Conservation (phyloP, 2,329 filamentous ascomycete species). For the Aspergillus quadricinctus region DNA sequence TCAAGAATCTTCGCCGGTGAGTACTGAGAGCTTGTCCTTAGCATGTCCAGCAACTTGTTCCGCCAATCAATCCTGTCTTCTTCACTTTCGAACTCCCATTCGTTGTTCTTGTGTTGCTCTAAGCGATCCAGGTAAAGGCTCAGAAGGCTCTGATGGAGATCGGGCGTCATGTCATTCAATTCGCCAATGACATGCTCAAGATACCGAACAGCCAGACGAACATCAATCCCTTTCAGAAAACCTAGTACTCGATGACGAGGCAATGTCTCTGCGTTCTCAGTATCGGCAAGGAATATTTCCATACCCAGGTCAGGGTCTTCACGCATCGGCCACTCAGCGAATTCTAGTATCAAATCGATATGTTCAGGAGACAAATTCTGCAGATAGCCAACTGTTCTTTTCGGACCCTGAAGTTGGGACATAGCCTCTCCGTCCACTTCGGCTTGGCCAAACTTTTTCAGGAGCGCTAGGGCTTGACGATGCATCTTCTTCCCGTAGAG, state of each 20-base stretch:
- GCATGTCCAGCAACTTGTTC: slow-evolving; percentile 66
- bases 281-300: slow-evolving; percentile 90
- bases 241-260: slow-evolving; percentile 70
- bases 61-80: slow-evolving; percentile 56
- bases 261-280: slow-evolving; percentile 87
- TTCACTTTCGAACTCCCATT: slow-evolving; percentile 34
- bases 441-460: slow-evolving; percentile 72
- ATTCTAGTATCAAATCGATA: slow-evolving; percentile 87
- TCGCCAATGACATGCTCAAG: slow-evolving; percentile 88
- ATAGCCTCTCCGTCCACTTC: slow-evolving; percentile 35
- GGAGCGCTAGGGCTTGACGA: slow-evolving; percentile 74
- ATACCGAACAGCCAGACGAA: slow-evolving; percentile 71
- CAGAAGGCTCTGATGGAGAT: slow-evolving; percentile 81
- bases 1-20: slow-evolving; percentile 72
- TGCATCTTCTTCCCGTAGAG: slow-evolving; percentile 94
- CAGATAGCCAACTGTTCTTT: slow-evolving; percentile 82
- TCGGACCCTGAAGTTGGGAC: slow-evolving; percentile 68
- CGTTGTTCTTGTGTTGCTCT: slow-evolving; percentile 34
- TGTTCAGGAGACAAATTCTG: slow-evolving; percentile 81
- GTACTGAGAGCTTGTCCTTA: slow-evolving; percentile 74
- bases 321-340: slow-evolving; percentile 80
- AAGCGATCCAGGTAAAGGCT: slow-evolving; percentile 63
- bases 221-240: slow-evolving; percentile 68
- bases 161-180: slow-evolving; percentile 75
- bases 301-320: slow-evolving; percentile 72